Evolutionary conservation across 2,329 filamentous ascomycete genomes (phyloP).

Genomic region (Penicillium occitanis): DNA sequence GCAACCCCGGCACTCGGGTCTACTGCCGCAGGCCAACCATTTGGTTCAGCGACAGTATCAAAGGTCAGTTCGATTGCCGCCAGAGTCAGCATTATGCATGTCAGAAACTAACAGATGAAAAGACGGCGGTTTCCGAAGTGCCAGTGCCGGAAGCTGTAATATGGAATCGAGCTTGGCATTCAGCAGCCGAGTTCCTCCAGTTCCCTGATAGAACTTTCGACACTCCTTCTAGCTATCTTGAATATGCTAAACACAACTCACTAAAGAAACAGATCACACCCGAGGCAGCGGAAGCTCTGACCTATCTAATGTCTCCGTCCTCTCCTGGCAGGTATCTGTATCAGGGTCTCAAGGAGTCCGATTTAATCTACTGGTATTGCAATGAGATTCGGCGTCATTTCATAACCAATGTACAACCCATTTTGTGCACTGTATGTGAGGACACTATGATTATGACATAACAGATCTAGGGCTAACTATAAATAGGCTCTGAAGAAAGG

Average conservation of each 20-base stretch:
- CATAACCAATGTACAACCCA: conserved; percentile 37
- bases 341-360: conserved; percentile 27
- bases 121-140: conserved; percentile 10
- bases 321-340: conserved; percentile 24
- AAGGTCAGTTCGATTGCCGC: neutral
- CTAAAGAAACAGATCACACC: conserved; percentile 29
- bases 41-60: conserved; percentile 14
- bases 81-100: neutral
- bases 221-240: conserved; percentile 25
- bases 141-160: conserved; percentile 32
- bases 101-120: neutral
- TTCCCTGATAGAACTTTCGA: conserved; percentile 39
- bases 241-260: conserved; percentile 32
- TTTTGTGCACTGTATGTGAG: conserved; percentile 35
- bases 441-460: neutral
- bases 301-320: conserved; percentile 31
- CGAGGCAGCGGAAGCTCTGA: conserved; percentile 35
- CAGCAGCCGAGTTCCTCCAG: conserved; percentile 41
- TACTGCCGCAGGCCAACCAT: conserved; percentile 23
- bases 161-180: conserved; percentile 45
- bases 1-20: conserved; percentile 29
- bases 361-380: conserved; percentile 46
- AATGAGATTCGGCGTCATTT: conserved; percentile 47
- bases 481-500: conserved; percentile 29
- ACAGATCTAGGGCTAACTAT: neutral